A percentile compares a stretch with the other conserved stretches of the same genome.
Evolutionary conservation across 176 grass and related monocot genomes (phyloP).

Genomic region (Thalia dealbata): DNA sequence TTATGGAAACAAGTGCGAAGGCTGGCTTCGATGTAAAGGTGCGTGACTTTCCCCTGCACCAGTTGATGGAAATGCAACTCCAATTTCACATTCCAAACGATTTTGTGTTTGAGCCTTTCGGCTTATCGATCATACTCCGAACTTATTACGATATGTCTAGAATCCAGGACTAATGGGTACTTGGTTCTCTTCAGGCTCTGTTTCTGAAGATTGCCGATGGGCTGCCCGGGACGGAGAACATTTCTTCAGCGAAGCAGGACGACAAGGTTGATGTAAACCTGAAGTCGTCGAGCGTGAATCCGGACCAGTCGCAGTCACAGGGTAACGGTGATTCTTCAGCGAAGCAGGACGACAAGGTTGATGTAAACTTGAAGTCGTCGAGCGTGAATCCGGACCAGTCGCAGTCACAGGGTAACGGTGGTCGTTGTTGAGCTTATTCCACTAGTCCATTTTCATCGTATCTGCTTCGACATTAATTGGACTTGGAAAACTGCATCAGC

Average conservation of each 20-base stretch:
- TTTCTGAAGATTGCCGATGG: slow-evolving; percentile 41
- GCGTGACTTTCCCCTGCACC: slow-evolving; percentile 4
- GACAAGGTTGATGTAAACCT: slow-evolving; percentile 48
- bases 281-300: slow-evolving; percentile 27
- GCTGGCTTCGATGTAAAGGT: slow-evolving; percentile 98
- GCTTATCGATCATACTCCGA: background rate
- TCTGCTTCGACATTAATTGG: background rate
- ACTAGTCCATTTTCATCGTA: background rate
- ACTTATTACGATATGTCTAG: background rate
- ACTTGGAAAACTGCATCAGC: background rate
- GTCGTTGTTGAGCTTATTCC: slow-evolving; percentile 27
- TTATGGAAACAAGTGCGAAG: slow-evolving; percentile 94
- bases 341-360: no score
- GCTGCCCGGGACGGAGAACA: slow-evolving; percentile 36
- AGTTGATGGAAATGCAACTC: background rate
- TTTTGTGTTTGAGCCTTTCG: no score
- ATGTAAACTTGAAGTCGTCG: no score
- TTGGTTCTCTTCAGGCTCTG: slow-evolving; percentile 18
- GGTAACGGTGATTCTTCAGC: no score
- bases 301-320: slow-evolving; percentile 27
- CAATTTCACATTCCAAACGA: no score
- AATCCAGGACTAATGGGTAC: background rate
- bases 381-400: no score
- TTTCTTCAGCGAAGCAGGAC: slow-evolving; percentile 36
- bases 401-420: no score